phyloP scores from a whole-genome alignment of 2,329 filamentous ascomycete species.

The Graphilbum ipis-grandicollis region DNA sequence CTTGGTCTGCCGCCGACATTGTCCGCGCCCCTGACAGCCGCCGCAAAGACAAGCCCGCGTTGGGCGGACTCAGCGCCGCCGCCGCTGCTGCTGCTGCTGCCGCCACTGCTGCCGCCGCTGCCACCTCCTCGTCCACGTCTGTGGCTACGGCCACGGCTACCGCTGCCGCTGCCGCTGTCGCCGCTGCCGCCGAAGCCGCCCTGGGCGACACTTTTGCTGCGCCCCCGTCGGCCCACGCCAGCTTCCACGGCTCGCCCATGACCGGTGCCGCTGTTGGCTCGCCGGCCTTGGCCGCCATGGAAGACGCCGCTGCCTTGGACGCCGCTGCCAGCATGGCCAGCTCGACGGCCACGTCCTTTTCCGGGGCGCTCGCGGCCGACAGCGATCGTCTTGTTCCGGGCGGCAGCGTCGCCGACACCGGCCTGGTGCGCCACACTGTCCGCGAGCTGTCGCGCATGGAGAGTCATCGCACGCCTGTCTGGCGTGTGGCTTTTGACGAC shows the following conservation, averaged over 20 bases:
- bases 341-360: slow-evolving; percentile 5
- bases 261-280: neutral
- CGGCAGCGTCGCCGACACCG: slow-evolving; percentile 23
- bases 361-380: neutral
- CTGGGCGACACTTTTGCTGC: too few relatives aligned
- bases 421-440: slow-evolving; percentile 46
- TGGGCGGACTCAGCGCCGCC: neutral
- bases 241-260: neutral
- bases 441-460: slow-evolving; percentile 50
- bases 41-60: neutral
- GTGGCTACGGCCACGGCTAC: neutral
- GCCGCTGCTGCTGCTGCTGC: neutral
- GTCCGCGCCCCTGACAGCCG: slow-evolving; percentile 17
- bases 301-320: neutral
- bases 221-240: neutral
- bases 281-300: neutral
- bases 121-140: neutral
- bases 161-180: neutral
- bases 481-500: slow-evolving; percentile 55
- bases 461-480: slow-evolving; percentile 52
- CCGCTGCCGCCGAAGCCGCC: too few relatives aligned
- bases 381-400: slow-evolving; percentile 6
- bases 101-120: neutral
- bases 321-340: slow-evolving; percentile 1
- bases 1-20: slow-evolving; percentile 30